Base-by-base conservation (phyloP, 768 basidiomycete genomes). In the Xerocomellus chrysenteron region DNA sequence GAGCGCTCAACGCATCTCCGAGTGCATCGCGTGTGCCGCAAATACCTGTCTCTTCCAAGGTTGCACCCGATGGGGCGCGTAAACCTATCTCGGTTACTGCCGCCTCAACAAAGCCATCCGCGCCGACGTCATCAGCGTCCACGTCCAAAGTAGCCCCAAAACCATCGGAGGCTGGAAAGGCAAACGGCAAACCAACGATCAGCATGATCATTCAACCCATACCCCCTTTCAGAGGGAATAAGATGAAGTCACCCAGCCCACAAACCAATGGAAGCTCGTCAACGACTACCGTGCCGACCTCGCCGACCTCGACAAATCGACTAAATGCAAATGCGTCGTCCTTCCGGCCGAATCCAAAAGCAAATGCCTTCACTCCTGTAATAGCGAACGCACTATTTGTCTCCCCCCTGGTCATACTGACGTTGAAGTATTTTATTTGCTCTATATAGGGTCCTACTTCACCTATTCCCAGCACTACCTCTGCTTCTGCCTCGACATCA, bases 261-360 rank as follows among this genome's bases (percentile, higher is more conserved):
- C 70, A 72, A 37, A 39, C 68, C 19, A 65, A 68, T 32, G 65
- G 74, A 54, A 65, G 72, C 45, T 62, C 74, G 2, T 56, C 77
- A 19, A 64, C 73, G 43, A 56, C 71, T 32, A 68, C 74, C 49
- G 68, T 74, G 1, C 76, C 79, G 36, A 71, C 78, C 49, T 84
- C 87, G 35, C 85, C 87, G 1, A 83, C 74, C 9, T 73, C 80
- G 14, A 72, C 80, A 33, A 83, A 81, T 62, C 83, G 88, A 62
- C 71, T 98, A 64, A 97, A 97, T 62, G 90, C 88, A 53, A 90
- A 90, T 56, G 95, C 96, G 13, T 86, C 88, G 28, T 91, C 93
- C 53, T 98, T 98, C 81, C 87, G 87, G 66, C 93, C 94, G 13
- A 94, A 87, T 68, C 84, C 86, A 53, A 88, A 88, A 77, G 91